Evolutionary conservation across 768 basidiomycete genomes (phyloP).

Genomic region (Serendipita sp.): DNA sequence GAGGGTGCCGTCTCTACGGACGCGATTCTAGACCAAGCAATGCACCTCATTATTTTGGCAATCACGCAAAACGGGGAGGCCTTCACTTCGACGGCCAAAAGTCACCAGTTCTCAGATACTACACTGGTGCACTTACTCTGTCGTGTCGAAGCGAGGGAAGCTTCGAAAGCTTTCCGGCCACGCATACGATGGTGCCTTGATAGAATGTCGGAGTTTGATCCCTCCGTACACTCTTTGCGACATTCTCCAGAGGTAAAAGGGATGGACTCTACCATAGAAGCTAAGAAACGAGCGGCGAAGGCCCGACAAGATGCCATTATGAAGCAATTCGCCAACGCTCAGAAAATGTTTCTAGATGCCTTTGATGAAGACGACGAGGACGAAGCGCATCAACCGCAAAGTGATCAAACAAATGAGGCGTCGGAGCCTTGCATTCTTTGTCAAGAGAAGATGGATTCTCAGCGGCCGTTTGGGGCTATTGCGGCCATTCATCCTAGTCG

Average conservation of each 20-base stretch:
- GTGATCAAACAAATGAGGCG: conserved; percentile 21
- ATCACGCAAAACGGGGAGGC: conserved; percentile 48
- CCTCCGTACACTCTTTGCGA: conserved; percentile 33
- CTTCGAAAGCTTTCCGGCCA: conserved; percentile 52
- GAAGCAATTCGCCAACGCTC: conserved; percentile 89
- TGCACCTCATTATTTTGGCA: conserved; percentile 77
- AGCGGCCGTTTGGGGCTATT: conserved; percentile 67
- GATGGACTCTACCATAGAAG: conserved; percentile 32
- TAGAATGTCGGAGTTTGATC: conserved; percentile 37
- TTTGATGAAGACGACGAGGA: conserved; percentile 48
- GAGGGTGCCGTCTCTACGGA: conserved; percentile 62
- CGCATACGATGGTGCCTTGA: conserved; percentile 64
- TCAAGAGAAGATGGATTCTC: conserved; percentile 72
- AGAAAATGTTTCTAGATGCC: conserved; percentile 68
- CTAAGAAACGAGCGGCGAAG: conserved; percentile 73
- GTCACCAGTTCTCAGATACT: conserved; percentile 42
- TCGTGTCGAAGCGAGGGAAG: conserved; percentile 58
- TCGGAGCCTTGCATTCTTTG: conserved; percentile 86
- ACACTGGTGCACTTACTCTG: conserved; percentile 60
- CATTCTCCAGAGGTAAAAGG: conserved; percentile 21
- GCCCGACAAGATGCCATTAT: conserved; percentile 86
- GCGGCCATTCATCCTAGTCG: conserved; percentile 80
- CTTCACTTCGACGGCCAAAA: conserved; percentile 44
- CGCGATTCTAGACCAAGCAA: conserved; percentile 73
- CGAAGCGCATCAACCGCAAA: conserved; percentile 33